phyloP scores from a whole-genome alignment of 2,329 filamentous ascomycete species.

The Pseudocercospora ulei region DNA sequence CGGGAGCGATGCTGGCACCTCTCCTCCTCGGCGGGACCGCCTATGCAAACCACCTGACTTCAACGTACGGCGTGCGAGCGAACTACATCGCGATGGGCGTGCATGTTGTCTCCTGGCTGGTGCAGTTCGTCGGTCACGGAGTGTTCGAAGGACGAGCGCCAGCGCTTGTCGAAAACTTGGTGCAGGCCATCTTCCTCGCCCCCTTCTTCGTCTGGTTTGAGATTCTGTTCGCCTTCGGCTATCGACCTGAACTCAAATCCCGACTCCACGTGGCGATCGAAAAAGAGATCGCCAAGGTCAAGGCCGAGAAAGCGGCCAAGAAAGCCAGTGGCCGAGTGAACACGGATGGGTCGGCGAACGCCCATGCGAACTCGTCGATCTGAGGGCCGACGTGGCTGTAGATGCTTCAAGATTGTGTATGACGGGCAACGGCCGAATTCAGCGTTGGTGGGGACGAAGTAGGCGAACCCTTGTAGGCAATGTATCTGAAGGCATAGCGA shows the following conservation, averaged over 20 bases:
- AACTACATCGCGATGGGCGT: slow-evolving; percentile 59
- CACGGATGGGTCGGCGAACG: slow-evolving; percentile 25
- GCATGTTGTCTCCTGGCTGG: slow-evolving; percentile 68
- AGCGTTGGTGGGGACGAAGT: too few relatives aligned
- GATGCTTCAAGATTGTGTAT: slow-evolving; percentile 5
- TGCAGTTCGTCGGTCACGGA: slow-evolving; percentile 87
- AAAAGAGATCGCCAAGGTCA: slow-evolving; percentile 67
- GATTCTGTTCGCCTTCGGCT: slow-evolving; percentile 79
- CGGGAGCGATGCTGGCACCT: slow-evolving; percentile 65
- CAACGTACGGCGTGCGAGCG: slow-evolving; percentile 50
- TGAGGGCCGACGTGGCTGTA: background rate
- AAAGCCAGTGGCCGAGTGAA: slow-evolving; percentile 19
- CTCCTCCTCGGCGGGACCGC: slow-evolving; percentile 68
- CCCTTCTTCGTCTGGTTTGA: slow-evolving; percentile 98
- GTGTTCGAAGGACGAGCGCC: slow-evolving; percentile 80
- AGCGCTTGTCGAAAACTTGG: slow-evolving; percentile 78
- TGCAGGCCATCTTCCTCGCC: slow-evolving; percentile 84
- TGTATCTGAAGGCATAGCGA: too few relatives aligned
- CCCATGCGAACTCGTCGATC: slow-evolving; percentile 20
- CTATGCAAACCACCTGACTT: slow-evolving; percentile 62
- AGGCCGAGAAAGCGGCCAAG: slow-evolving; percentile 46
- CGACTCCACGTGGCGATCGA: slow-evolving; percentile 68
- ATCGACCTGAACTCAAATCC: slow-evolving; percentile 74
- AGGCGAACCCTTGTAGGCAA: too few relatives aligned
- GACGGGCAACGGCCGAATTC: background rate